These are phyloP conservation scores for Calonectria fujianensis DNA, from an alignment of 2,329 filamentous ascomycete genomes.

Conservation along the genomic window DNA sequence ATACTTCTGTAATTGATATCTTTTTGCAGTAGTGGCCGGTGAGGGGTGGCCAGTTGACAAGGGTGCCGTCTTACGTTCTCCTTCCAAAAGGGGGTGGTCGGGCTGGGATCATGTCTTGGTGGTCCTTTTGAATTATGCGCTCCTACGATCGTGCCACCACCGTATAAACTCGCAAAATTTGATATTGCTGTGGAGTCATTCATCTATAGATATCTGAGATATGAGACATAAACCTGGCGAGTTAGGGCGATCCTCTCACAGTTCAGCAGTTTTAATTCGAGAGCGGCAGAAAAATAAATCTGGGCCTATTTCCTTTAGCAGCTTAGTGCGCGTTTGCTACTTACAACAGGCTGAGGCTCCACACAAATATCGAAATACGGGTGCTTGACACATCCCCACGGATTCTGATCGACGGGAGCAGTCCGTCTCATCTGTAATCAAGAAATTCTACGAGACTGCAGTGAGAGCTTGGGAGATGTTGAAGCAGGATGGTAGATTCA, in stretches of 20 bases:
- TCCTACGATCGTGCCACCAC: not conserved
- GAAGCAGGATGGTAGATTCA: not conserved
- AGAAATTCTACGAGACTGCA: too few relatives aligned
- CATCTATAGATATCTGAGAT: not conserved
- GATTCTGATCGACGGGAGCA: not conserved
- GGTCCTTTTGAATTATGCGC: slow-evolving; percentile 12
- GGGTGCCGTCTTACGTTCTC: slow-evolving; percentile 6
- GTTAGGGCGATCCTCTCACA: not conserved
- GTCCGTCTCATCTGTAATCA: not conserved
- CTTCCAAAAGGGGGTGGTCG: slow-evolving; percentile 24
- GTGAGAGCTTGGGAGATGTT: not conserved
- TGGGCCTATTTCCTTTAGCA: not conserved
- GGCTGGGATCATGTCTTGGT: slow-evolving; percentile 14
- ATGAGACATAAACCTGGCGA: not conserved
- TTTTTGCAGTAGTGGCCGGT: not conserved
- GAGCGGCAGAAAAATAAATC: not conserved
- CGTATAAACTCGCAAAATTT: not conserved
- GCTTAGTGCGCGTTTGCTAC: not conserved
- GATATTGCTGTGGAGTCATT: not conserved
- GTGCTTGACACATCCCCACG: not conserved
- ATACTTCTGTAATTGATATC: not conserved
- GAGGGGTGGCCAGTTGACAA: not conserved
- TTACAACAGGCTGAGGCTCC: not conserved
- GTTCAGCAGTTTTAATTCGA: not conserved
- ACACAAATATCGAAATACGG: not conserved